A percentile compares a stretch with the other conserved stretches of the same genome.
Conservation (phyloP, 305 asterid species). For the Solanum chacoense region DNA sequence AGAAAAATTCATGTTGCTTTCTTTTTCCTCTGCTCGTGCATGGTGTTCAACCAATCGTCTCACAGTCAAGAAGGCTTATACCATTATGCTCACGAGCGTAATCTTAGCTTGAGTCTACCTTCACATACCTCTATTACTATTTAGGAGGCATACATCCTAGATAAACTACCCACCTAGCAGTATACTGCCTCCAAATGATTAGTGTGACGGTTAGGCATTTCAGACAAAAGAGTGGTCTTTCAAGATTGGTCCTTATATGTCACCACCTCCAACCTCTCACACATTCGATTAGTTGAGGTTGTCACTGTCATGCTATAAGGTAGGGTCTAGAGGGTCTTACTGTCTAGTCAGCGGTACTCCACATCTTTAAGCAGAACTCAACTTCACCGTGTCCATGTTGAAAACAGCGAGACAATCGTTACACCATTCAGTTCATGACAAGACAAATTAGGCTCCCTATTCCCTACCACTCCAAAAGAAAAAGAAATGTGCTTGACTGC, state of each 20-base stretch:
- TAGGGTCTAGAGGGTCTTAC: not conserved
- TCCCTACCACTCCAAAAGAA: not conserved
- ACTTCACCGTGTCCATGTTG: not conserved
- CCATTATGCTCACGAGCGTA: not conserved
- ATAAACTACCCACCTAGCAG: not conserved
- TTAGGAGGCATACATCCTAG: not conserved
- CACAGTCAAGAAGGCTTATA: not conserved
- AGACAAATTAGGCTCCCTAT: not conserved
- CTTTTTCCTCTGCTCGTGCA: not conserved
- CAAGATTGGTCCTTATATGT: not conserved
- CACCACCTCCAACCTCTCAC: not conserved
- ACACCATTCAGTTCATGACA: not conserved
- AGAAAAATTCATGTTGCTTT: not conserved
- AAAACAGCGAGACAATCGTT: not conserved
- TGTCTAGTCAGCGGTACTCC: not conserved
- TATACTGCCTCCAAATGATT: not conserved
- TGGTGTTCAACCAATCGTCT: not conserved
- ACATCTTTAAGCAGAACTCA: not conserved
- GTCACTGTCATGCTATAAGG: not conserved
- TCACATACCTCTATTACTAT: not conserved
- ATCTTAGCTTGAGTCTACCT: not conserved
- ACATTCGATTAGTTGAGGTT: not conserved
- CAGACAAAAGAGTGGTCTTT: not conserved
- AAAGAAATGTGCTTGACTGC: not conserved
- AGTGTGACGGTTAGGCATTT: not conserved